Evolutionary conservation across 2,329 filamentous ascomycete species (phyloP), one percentile per base, ranked within the genome.

Genomic region (Pseudomassariella vexata): DNA sequence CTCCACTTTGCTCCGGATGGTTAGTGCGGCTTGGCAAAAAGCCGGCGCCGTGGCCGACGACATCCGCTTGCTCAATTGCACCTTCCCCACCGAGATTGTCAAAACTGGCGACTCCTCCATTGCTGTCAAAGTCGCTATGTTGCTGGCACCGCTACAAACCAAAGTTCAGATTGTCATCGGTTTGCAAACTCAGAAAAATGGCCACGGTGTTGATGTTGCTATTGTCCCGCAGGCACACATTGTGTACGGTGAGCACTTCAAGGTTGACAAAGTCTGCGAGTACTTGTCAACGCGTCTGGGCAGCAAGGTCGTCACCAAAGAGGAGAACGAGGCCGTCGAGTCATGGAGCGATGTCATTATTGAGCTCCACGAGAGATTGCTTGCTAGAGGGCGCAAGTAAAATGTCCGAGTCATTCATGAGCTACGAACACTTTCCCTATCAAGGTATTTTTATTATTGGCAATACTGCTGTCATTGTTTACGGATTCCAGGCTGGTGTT

Each of bases 221-320:
- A 60, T 83, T 16, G 59, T 59, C 5, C 65, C 70, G 2, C 62
- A 61, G 15, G 82, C 78, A 0, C 67, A 65, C 32, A 76, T 89
- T 1, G 64, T 87, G 3, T 92, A 92, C 52, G 85, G 85, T 0
- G 84, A 90, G 58, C 69, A 73, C 38, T 88, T 89, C 54, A 85
- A 86, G 42, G 76, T 79, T 42, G 73, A 66, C 30, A 88, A 85
- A 57, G 80, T 92, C 65, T 65, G 62, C n/a, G 82, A 86, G 34
- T 88, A 84, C 44, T 50, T 92, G 40, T 55, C 63, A 9, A 69
- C 70, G 21, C 67, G 70, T 52, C 60, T 81, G 48, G 57, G 65
- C 28, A 44, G 48, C n/a, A 45, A 32, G n/a, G 50, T 56, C 39
- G 54, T 35, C 40, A 53, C 41, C 38, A 52, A 35, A 44, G 55